Base-by-base conservation (phyloP, 2,329 filamentous ascomycete species). In the Colletotrichum zoysiae region DNA sequence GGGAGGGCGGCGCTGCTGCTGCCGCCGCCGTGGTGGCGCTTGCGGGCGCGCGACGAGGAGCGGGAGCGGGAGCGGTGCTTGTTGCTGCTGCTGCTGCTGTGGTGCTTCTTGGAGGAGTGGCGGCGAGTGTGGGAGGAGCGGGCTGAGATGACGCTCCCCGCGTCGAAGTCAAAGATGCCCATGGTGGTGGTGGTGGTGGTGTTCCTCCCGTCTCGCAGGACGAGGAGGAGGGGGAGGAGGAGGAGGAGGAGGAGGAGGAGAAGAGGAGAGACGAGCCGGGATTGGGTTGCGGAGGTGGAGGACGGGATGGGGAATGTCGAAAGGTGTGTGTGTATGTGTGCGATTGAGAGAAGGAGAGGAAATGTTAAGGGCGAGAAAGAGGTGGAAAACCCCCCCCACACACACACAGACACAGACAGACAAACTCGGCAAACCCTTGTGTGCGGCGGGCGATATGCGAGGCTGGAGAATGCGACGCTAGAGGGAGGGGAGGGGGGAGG, bases 41-140 rank as follows among this genome's bases (percentile, higher is more conserved):
- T 81, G 75, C 78, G 78, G 65, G 79, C 80, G 73, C 80, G 78
- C 65, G 82, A 85, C 61, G 81, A 80, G 67, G 81, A 82, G 63
- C 80, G 78, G 50, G 82, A 86, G 61, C 79, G 79, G 61, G 81
- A 81, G 63, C 80, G 78, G 26, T 81, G 82, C 76, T 81, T 81
- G 76, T 79, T 81, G 71, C 35, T 50, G 76, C 80, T 81, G 71
- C 33, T 48, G 76, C 79, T 61, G 59, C 59, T 51, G 59, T 62
- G 59, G 14, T 67, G 60, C 23, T 73, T 74, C 44, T 71, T 67
- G 65, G 73, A 74, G 51, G 72, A 68, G 59, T 68, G 67, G 26
- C 68, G 67, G 73, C 66, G 73, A 42, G 73, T 71, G 65, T 74
- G 73, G 38, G 73, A 74, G 38, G 71, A 69, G 42, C 65, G 65